These are phyloP conservation scores for Omphalotus guepiniiformis DNA, from an alignment of 768 basidiomycete genomes.

Conservation along the genomic window DNA sequence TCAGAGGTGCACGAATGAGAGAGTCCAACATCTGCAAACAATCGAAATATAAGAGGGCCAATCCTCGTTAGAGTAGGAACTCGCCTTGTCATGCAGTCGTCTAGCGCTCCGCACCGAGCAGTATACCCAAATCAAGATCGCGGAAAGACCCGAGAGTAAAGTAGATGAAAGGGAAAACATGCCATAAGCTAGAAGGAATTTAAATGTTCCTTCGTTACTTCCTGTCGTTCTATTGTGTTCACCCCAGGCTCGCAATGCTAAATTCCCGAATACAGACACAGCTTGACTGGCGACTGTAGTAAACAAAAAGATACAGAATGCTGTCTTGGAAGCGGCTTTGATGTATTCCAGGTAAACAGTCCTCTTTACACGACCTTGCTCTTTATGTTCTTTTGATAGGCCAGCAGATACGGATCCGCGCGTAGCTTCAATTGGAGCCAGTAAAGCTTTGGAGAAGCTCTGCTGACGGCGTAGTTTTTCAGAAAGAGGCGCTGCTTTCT, in stretches of 20 bases:
- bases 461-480: conserved; percentile 56
- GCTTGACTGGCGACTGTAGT: conserved; percentile 54
- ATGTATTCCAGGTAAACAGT: conserved; percentile 78
- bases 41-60: not conserved
- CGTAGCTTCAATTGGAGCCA: conserved; percentile 37
- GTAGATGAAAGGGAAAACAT: conserved; percentile 58
- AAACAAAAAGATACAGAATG: conserved; percentile 62
- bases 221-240: conserved; percentile 67
- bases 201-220: conserved; percentile 50
- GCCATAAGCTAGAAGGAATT: conserved; percentile 65
- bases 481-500: conserved; percentile 30
- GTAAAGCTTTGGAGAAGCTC: conserved; percentile 54
- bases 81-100: conserved; percentile 70
- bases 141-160: conserved; percentile 48
- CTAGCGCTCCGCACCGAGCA: conserved; percentile 73
- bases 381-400: conserved; percentile 64
- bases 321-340: conserved; percentile 69
- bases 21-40: conserved; percentile 64
- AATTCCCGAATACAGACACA: conserved; percentile 52
- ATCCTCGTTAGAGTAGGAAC: conserved; percentile 18
- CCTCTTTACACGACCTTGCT: conserved; percentile 76
- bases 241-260: conserved; percentile 77
- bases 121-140: conserved; percentile 70
- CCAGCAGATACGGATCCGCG: conserved; percentile 40
- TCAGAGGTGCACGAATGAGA: conserved; percentile 77